A percentile compares a stretch with the other conserved stretches of the same genome.
Conservation (phyloP, 2,329 filamentous ascomycete genomes). For the Aspergillus eucalypticola region DNA sequence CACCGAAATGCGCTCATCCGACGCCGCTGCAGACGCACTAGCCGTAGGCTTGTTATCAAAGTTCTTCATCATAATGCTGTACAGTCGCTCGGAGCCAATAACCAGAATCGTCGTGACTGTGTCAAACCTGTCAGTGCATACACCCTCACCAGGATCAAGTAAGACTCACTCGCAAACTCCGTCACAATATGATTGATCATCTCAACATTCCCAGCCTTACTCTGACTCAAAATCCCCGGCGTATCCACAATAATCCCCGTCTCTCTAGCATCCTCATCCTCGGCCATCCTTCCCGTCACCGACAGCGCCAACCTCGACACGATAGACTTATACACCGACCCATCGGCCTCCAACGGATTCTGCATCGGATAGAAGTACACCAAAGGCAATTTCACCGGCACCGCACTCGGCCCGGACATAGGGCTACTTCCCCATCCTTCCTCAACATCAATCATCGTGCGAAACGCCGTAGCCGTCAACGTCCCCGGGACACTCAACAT, state of each 20-base stretch:
- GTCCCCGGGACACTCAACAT: conserved; percentile 77
- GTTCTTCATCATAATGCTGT: conserved; percentile 70
- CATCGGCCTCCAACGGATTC: conserved; percentile 68
- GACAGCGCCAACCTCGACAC: conserved; percentile 75
- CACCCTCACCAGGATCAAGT: not conserved
- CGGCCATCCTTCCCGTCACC: conserved; percentile 72
- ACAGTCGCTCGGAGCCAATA: conserved; percentile 74
- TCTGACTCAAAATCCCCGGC: conserved; percentile 67
- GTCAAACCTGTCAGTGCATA: conserved; percentile 16
- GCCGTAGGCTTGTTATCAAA: conserved; percentile 58
- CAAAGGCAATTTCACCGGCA: conserved; percentile 88
- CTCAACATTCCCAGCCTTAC: conserved; percentile 67
- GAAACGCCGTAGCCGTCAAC: conserved; percentile 81
- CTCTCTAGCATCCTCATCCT: conserved; percentile 69
- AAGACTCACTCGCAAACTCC: conserved; percentile 60
- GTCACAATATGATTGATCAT: conserved; percentile 77
- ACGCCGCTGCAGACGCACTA: conserved; percentile 45
- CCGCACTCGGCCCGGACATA: conserved; percentile 81
- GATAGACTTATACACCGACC: conserved; percentile 70
- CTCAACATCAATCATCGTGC: conserved; percentile 82
- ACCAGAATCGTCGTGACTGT: conserved; percentile 77
- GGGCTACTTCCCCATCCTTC: conserved; percentile 88
- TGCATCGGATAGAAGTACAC: conserved; percentile 84
- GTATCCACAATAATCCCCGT: conserved; percentile 86
- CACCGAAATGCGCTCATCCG: conserved; percentile 70